Conservation (phyloP, 2,329 filamentous ascomycete genomes). For the Ramichloridium luteum region DNA sequence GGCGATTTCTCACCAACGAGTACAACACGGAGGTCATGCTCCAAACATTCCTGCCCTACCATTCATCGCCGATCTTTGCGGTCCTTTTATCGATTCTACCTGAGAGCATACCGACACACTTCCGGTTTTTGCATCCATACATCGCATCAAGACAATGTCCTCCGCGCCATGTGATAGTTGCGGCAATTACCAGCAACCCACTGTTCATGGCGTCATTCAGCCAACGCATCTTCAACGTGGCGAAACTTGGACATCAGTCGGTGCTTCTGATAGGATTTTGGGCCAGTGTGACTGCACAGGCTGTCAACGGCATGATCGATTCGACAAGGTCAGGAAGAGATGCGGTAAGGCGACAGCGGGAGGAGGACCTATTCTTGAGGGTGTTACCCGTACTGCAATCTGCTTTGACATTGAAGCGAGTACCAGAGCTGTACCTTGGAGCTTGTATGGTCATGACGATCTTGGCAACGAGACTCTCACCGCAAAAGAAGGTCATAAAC, state of each 20-base stretch:
- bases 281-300: conserved; percentile 77
- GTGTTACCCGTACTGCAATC: conserved; percentile 61
- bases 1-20: conserved; percentile 87
- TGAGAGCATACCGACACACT: conserved; percentile 56
- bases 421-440: conserved; percentile 68
- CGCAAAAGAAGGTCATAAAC: conserved; percentile 70
- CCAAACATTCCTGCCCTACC: conserved; percentile 84
- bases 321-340: conserved; percentile 61
- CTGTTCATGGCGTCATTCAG: conserved; percentile 68
- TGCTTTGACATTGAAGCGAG: conserved; percentile 61
- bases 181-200: conserved; percentile 67
- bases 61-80: conserved; percentile 71
- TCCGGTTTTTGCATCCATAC: conserved; percentile 79
- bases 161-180: conserved; percentile 69
- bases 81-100: conserved; percentile 82
- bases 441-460: conserved; percentile 87
- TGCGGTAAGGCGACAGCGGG: conserved; percentile 64
- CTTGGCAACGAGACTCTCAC: conserved; percentile 66
- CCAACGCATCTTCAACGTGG: conserved; percentile 62
- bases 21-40: conserved; percentile 70
- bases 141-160: conserved; percentile 63
- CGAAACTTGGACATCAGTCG: conserved; percentile 60
- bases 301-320: conserved; percentile 72
- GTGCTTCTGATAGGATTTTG: conserved; percentile 76
- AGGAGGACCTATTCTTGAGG: conserved; percentile 62